Conservation (phyloP, 2,329 filamentous ascomycete species). For the Cladobotryum protrusum region DNA sequence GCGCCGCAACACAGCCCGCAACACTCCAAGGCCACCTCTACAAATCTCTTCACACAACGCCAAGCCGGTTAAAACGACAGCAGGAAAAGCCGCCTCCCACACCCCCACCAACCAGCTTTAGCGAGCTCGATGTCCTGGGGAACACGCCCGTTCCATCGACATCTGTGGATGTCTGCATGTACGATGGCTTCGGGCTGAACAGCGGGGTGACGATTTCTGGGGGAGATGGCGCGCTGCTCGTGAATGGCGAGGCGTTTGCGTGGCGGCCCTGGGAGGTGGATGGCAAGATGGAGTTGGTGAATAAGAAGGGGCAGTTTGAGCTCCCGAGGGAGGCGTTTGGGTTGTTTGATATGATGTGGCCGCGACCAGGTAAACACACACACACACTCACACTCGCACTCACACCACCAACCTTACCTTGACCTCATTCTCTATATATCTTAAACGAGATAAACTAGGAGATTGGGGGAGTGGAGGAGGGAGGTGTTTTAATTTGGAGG, state of each 20-base stretch:
- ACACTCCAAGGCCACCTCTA: not conserved
- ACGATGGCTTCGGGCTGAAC: constrained; percentile 80
- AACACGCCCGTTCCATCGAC: constrained; percentile 72
- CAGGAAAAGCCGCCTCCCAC: constrained; percentile 22
- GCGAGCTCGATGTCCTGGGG: constrained; percentile 69
- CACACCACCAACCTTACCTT: too few relatives aligned
- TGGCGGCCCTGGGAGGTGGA: constrained; percentile 75
- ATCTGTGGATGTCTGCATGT: constrained; percentile 72
- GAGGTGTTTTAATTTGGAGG: not conserved
- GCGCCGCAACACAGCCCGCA: not conserved
- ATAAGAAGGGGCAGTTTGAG: constrained; percentile 77
- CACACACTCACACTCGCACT: not conserved
- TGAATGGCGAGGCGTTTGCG: constrained; percentile 79
- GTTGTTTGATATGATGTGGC: constrained; percentile 72
- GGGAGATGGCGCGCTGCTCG: constrained; percentile 67
- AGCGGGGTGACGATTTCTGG: constrained; percentile 66
- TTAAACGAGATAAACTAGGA: not conserved
- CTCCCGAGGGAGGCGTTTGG: constrained; percentile 65
- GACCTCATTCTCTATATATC: too few relatives aligned
- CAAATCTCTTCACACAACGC: constrained; percentile 14
- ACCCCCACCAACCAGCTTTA: constrained; percentile 55
- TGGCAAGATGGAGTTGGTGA: constrained; percentile 50
- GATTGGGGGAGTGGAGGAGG: not conserved
- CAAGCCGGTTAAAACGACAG: constrained; percentile 10
- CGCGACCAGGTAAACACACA: constrained; percentile 63